Conservation (phyloP, 192 early-diverging fungal genomes). For the Phlyctochytrium bullatum region DNA sequence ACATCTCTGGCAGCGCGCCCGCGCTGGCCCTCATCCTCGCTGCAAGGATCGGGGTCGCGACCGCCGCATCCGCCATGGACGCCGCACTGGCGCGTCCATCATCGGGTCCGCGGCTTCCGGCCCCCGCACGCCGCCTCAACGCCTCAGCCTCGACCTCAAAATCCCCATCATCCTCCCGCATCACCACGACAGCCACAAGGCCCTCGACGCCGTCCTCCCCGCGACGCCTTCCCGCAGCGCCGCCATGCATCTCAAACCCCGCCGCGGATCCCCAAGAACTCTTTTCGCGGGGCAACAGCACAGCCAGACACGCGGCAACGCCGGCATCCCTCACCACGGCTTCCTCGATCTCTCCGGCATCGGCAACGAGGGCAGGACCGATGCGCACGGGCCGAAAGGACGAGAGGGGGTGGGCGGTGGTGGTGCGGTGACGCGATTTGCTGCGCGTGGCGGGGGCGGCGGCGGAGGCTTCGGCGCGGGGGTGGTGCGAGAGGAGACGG, state of each 20-base stretch:
- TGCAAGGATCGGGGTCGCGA: not conserved
- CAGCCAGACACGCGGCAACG: not conserved
- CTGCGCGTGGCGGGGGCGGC: too few species aligned
- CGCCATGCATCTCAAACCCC: too few species aligned
- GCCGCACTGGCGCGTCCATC: not conserved
- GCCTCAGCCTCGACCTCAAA: not conserved
- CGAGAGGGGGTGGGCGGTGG: too few species aligned
- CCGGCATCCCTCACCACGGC: not conserved
- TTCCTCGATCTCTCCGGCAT: slow-evolving; percentile 1
- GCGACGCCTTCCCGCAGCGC: too few species aligned
- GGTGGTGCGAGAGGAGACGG: too few species aligned
- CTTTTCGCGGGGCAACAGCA: too few species aligned
- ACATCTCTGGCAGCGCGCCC: not conserved
- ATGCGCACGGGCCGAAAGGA: too few species aligned
- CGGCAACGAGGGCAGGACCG: not conserved
- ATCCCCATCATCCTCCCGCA: not conserved
- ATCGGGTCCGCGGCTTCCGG: too few species aligned
- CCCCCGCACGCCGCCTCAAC: too few species aligned
- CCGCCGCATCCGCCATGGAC: not conserved
- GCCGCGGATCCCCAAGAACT: not conserved
- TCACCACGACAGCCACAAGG: slow-evolving; percentile 1
- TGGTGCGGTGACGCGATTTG: too few species aligned
- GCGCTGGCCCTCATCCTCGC: not conserved
- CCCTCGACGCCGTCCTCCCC: too few species aligned
- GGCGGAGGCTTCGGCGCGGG: too few species aligned